These are phyloP conservation scores for Amanita exitialis DNA, from an alignment of 768 basidiomycete species.

Conservation along the genomic window DNA sequence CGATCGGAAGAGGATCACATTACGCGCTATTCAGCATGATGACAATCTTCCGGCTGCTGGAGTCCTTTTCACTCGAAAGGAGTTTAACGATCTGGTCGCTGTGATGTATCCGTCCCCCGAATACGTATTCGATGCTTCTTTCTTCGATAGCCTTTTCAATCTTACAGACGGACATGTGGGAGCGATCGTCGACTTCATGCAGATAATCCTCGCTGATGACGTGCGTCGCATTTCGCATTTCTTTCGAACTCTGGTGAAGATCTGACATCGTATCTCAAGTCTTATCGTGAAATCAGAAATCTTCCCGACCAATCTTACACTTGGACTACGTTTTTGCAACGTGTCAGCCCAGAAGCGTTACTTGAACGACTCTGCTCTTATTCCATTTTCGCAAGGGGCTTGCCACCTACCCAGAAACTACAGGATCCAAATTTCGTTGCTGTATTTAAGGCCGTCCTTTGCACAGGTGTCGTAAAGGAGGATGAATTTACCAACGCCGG, in stretches of 20 bases:
- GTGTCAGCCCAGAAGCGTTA: not conserved
- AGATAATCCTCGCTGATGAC: conserved; percentile 4
- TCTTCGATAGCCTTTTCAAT: conserved; percentile 6
- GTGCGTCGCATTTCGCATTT: conserved; percentile 8
- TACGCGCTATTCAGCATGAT: too few species aligned
- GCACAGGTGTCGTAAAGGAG: not conserved
- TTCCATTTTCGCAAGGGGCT: not conserved
- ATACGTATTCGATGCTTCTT: conserved; percentile 8
- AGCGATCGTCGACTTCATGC: conserved; percentile 8
- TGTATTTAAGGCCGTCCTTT: not conserved
- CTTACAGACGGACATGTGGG: too few species aligned
- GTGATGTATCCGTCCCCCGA: too few species aligned
- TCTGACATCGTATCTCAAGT: conserved; percentile 8
- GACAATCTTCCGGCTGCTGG: too few species aligned
- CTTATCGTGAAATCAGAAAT: conserved; percentile 10
- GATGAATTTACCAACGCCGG: not conserved
- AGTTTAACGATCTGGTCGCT: conserved; percentile 10
- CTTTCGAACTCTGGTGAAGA: not conserved
- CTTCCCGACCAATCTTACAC: too few species aligned
- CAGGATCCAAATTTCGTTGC: too few species aligned
- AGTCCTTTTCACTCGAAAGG: conserved; percentile 8
- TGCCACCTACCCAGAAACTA: too few species aligned
- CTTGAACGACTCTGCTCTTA: not conserved
- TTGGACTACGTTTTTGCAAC: not conserved
- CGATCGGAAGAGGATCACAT: too few species aligned